A percentile compares a stretch with the other conserved stretches of the same genome.
These are phyloP conservation scores for Candida silvicultrix DNA, from an alignment of 805 yeast genomes.

Conservation along the genomic window DNA sequence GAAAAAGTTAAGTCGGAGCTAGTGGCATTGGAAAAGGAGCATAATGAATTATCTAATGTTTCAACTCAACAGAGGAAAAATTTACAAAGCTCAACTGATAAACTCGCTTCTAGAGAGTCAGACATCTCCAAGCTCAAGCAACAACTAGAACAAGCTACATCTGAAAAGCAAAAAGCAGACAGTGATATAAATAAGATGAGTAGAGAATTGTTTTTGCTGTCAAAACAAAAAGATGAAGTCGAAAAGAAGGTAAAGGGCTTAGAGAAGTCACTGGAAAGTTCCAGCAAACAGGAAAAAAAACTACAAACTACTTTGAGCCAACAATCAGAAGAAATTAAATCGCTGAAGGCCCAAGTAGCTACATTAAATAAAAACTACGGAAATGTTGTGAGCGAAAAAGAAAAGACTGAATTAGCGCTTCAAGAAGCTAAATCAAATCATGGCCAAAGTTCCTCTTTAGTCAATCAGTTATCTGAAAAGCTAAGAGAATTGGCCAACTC, in stretches of 20 bases:
- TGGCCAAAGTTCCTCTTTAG: constrained; percentile 26
- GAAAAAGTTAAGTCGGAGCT: constrained; percentile 7
- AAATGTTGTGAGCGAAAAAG: background rate
- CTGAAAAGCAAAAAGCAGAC: constrained; percentile 60
- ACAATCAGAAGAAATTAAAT: constrained; percentile 9
- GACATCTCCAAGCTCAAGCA: constrained; percentile 18
- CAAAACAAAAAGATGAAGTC: constrained; percentile 49
- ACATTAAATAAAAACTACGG: constrained; percentile 2
- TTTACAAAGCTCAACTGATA: constrained; percentile 8
- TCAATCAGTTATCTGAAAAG: constrained; percentile 39
- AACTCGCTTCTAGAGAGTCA: constrained; percentile 14
- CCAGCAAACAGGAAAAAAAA: constrained; percentile 18
- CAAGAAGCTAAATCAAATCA: constrained; percentile 20
- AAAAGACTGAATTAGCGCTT: constrained; percentile 17
- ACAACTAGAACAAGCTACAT: constrained; percentile 20
- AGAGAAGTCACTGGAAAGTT: constrained; percentile 24
- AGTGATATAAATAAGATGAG: constrained; percentile 89
- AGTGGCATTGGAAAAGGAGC: constrained; percentile 20
- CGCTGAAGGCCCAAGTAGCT: constrained; percentile 9
- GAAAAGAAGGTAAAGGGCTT: constrained; percentile 36
- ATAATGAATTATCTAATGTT: constrained; percentile 25
- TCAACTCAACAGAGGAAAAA: constrained; percentile 30
- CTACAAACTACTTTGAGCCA: constrained; percentile 12
- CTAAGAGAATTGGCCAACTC: constrained; percentile 34
- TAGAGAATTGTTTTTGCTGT: constrained; percentile 65